Base-by-base conservation (phyloP, 768 basidiomycete genomes). In the Pleurotus eryngii region DNA sequence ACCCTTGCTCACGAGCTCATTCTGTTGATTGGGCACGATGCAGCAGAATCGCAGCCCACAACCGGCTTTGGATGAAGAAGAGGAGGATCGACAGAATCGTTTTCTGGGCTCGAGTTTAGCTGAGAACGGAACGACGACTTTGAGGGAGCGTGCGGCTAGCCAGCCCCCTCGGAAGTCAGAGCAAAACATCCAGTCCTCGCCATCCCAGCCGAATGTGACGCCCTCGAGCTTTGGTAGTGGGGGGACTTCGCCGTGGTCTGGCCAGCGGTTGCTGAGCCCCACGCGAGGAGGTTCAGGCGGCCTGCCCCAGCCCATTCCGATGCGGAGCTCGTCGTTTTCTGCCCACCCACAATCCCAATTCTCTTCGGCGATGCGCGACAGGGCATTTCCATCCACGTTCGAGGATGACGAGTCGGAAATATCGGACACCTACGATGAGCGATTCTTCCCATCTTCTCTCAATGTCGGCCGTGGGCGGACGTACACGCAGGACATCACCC, bases 381-480 rank as follows among this genome's bases (percentile, higher is more conserved):
- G 58, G 30, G 67, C 75, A 8, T 91, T 92, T 69, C 80, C 86
- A 4, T 89, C 87, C 20, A 92, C 89, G 1, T 83, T 88, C 62
- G 90, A 92, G 72, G 89, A 92, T 62, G 90, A 92, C 68, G 90
- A 92, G 70, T 82, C 81, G 0, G 87, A 89, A 54, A 72, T 83
- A 20, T 81, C 80, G 49, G 86, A 89, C 65, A 79, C 79, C 46
- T 85, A 85, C 64, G 86, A 87, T 57, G 82, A 86, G 35, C 76
- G 72, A 46, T 83, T 73, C 61, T 67, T 80, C 4, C 75, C 73
- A 27, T 70, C 81, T 3, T 77, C 80, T 15, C 67, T 80, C 38
- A 46, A 56, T 30, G 46, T 56, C 26, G 55, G 55, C 2, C 76
- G 86, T 35, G 85, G 86, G 4, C 81, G 87, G n/a, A 73, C 79